Evolutionary conservation across 2,329 filamentous ascomycete species (phyloP).

Genomic region (Hypomyces perniciosus): DNA sequence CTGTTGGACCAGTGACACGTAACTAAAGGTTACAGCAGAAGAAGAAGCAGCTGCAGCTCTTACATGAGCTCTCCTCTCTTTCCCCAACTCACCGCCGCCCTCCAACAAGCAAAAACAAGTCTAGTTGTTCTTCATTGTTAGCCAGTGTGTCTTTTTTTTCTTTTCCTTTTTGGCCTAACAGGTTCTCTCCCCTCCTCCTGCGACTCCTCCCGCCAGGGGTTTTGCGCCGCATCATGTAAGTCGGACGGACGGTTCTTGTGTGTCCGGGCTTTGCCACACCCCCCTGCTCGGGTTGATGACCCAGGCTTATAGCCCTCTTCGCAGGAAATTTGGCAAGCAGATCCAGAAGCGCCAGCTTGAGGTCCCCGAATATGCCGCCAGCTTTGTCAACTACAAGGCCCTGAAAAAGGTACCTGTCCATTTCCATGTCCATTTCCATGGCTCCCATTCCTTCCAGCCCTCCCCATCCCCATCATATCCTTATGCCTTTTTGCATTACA

Average conservation of each 20-base stretch:
- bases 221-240: constrained; percentile 31
- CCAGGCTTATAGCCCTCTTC: constrained; percentile 11
- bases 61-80: constrained; percentile 2
- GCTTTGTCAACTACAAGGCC: constrained; percentile 99
- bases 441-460: background rate
- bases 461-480: background rate
- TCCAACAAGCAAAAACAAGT: background rate
- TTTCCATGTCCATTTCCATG: background rate
- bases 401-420: constrained; percentile 74
- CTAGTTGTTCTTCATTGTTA: constrained; percentile 1
- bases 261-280: constrained; percentile 9
- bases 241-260: constrained; percentile 9
- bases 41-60: background rate
- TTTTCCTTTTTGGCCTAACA: constrained; percentile 3
- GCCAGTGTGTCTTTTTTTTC: constrained; percentile 5
- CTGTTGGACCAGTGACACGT: background rate
- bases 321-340: constrained; percentile 99
- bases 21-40: constrained; percentile 8
- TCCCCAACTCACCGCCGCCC: constrained; percentile 4
- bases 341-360: constrained; percentile 99
- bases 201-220: constrained; percentile 12
- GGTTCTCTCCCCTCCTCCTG: constrained; percentile 6
- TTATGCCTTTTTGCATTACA: background rate
- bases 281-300: constrained; percentile 5
- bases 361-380: constrained; percentile 97